phyloP scores from a whole-genome alignment of 2,329 filamentous ascomycete species.

The Verticillium isaacii region DNA sequence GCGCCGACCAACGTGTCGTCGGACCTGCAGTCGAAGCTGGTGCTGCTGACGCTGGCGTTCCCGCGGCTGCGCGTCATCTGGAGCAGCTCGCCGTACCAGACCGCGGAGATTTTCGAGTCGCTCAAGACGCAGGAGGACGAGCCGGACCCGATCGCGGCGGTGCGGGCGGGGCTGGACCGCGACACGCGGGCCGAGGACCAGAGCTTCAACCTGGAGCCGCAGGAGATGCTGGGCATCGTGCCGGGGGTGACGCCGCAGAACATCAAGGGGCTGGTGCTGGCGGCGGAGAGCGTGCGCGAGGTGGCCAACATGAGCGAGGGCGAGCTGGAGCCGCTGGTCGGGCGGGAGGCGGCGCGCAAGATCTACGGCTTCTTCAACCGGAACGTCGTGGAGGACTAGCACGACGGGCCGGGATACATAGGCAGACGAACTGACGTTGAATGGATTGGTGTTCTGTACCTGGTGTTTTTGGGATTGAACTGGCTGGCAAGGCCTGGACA shows the following conservation, averaged over 20 bases:
- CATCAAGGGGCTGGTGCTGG: slow-evolving; percentile 64
- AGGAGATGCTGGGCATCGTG: slow-evolving; percentile 83
- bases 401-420: no score
- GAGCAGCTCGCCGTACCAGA: slow-evolving; percentile 91
- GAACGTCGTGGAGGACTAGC: slow-evolving; percentile 50
- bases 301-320: slow-evolving; percentile 79
- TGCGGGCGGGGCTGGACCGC: slow-evolving; percentile 72
- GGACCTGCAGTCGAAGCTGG: slow-evolving; percentile 87
- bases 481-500: no score
- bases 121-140: slow-evolving; percentile 87
- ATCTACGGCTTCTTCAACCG: slow-evolving; percentile 78
- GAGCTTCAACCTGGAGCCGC: slow-evolving; percentile 76
- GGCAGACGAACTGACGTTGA: no score
- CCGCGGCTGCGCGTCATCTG: slow-evolving; percentile 88
- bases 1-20: slow-evolving; percentile 54
- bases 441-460: no score
- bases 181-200: slow-evolving; percentile 59
- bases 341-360: slow-evolving; percentile 69
- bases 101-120: slow-evolving; percentile 92
- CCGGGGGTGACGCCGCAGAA: slow-evolving; percentile 82
- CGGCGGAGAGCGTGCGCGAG: slow-evolving; percentile 72
- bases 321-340: slow-evolving; percentile 70
- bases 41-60: slow-evolving; percentile 88
- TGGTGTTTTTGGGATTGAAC: no score
- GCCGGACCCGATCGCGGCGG: slow-evolving; percentile 84